Conservation (phyloP, 163 green algal genomes). For the Coccomyxa subellipsoidea region DNA sequence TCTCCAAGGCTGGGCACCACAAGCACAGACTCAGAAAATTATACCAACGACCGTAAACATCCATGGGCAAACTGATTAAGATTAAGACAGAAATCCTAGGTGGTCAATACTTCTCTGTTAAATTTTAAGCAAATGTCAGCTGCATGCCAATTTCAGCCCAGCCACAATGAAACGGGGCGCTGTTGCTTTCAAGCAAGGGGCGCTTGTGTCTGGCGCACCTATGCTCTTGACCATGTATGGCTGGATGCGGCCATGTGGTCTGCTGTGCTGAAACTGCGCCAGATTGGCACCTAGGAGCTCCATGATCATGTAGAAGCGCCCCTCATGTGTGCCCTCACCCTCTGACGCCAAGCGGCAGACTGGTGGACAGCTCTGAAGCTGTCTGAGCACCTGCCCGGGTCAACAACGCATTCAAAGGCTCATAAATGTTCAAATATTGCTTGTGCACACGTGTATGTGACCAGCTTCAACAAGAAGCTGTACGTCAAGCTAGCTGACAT, state of each 20-base stretch:
- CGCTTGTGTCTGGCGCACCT: background rate
- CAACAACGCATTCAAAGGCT: background rate
- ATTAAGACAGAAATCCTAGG: too few species aligned
- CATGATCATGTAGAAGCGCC: constrained; percentile 58
- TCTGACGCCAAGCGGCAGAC: background rate
- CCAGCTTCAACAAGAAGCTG: too few species aligned
- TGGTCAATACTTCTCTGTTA: too few species aligned
- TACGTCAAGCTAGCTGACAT: too few species aligned
- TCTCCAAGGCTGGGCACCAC: constrained; percentile 30
- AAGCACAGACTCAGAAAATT: background rate
- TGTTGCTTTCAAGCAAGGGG: background rate
- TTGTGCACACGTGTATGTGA: too few species aligned
- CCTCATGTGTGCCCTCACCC: constrained; percentile 23
- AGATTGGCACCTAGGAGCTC: constrained; percentile 65
- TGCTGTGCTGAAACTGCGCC: constrained; percentile 37
- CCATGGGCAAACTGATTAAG: too few species aligned
- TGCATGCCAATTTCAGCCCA: too few species aligned
- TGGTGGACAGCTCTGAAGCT: background rate
- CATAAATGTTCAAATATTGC: too few species aligned
- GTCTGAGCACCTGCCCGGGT: constrained; percentile 1
- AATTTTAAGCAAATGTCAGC: too few species aligned
- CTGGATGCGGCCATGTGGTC: background rate
- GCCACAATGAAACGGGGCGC: too few species aligned
- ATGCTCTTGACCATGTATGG: background rate
- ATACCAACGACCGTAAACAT: too few species aligned